Evolutionary conservation across 345 rosid genomes (phyloP).

Genomic region (Populus davidiana): DNA sequence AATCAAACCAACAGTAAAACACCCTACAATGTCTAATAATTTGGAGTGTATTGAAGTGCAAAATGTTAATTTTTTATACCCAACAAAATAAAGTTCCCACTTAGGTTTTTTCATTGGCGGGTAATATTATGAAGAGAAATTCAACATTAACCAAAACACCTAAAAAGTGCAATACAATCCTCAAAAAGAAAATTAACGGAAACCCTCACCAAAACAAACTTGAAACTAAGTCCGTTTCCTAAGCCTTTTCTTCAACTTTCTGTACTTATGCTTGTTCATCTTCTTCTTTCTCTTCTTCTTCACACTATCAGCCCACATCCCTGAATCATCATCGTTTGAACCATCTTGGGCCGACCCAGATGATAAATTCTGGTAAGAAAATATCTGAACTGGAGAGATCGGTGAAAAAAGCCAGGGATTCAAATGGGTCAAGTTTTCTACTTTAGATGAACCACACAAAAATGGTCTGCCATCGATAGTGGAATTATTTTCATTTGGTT

Average conservation of each 20-base stretch:
- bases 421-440: slow-evolving; percentile 11
- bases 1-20: no score
- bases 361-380: slow-evolving; percentile 21
- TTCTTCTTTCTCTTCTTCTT: slow-evolving; percentile 98
- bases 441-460: not conserved
- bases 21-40: no score
- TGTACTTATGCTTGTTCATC: slow-evolving; percentile 91
- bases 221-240: slow-evolving; percentile 41
- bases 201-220: no score
- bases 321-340: slow-evolving; percentile 16
- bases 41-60: no score
- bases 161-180: no score
- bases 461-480: not conserved
- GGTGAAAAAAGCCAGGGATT: slow-evolving; percentile 30
- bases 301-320: slow-evolving; percentile 76
- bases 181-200: no score
- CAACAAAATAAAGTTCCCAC: no score
- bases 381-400: slow-evolving; percentile 37
- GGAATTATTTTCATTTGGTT: not conserved
- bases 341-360: slow-evolving; percentile 24
- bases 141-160: no score
- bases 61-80: no score
- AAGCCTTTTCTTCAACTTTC: slow-evolving; percentile 47
- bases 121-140: no score
- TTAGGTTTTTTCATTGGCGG: no score